Evolutionary conservation across 208 protist genomes (phyloP), one percentile per base, ranked within the genome.

Genomic region (Vickermania spadyakhi): DNA sequence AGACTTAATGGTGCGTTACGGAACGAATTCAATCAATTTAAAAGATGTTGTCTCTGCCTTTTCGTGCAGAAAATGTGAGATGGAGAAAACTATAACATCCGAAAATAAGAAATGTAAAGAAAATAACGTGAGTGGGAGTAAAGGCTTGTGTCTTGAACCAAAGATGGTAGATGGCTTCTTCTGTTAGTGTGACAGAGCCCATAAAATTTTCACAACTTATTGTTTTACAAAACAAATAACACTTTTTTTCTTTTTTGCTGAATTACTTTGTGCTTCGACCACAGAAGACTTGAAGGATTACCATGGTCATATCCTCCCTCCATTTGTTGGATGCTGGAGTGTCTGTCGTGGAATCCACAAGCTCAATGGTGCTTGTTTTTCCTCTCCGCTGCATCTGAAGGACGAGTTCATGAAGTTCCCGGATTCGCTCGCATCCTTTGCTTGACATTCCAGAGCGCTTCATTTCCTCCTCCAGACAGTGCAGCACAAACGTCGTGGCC

Each of bases 401-500:
- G 58, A 94, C 75, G 59, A 54, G 86, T 36, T 66, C 62, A 28
- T 81, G 77, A 50, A 94, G 68, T 51, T 87, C 71, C 14, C 75
- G 73, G 53, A 94, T 69, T 28, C 77, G 71, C 28, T 84, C 77
- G 26, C 70, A 70, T 1, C 75, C 69, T 23, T 80, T 73, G 26
- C 68, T 60, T 4, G 82, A 73, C 13, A 79, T 68, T 2, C 67
- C 68, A 42, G 75, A 66, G 53, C 77, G 68, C 36, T 62, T 57
- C 80, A 95, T 79, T 64, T 92, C 84, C 56, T 88, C 75, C 62
- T 95, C 84, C 22, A 95, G 59, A 2, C 77, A 69, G 52, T 67
- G 82, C 0, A 95, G 72, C 62, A 80, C 91, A 58, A 92, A 89
- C 14, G 91, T 71, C 42, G 85, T 91, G 82, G 87, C 86, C 58